A percentile compares a stretch with the other conserved stretches of the same genome.
Conservation (phyloP, 179 eudicot species). For the Nepenthes alata region DNA sequence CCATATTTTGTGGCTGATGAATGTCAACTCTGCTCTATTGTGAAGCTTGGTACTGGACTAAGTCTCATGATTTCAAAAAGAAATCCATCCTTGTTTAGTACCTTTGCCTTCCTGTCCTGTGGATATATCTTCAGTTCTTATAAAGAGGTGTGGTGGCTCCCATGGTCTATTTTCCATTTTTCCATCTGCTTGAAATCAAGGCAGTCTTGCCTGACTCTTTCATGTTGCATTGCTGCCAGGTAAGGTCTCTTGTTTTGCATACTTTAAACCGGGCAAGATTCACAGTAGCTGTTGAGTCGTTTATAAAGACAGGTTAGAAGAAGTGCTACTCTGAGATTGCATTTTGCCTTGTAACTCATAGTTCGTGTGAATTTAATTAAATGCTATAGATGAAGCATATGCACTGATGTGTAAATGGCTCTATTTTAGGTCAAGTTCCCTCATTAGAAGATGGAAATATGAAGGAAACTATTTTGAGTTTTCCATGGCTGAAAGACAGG, state of each 20-base stretch:
- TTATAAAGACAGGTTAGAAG: conserved; percentile 69
- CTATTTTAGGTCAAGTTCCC: conserved; percentile 65
- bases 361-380: background rate
- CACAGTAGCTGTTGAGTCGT: conserved; percentile 81
- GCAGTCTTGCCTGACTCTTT: conserved; percentile 13
- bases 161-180: background rate
- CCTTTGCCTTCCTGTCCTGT: conserved; percentile 83
- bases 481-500: conserved; percentile 71
- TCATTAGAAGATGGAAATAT: conserved; percentile 81
- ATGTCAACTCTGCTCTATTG: conserved; percentile 14
- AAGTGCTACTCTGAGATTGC: background rate
- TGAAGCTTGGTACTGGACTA: conserved; percentile 92
- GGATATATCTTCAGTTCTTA: conserved; percentile 92
- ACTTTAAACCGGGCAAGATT: conserved; percentile 87
- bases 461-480: conserved; percentile 60
- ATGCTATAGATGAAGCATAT: conserved; percentile 1
- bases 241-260: conserved; percentile 79
- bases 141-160: conserved; percentile 52
- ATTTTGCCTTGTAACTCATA: background rate
- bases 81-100: conserved; percentile 65
- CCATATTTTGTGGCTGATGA: background rate
- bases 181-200: conserved; percentile 1
- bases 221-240: conserved; percentile 31
- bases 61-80: conserved; percentile 75
- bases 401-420: background rate